phyloP scores from a whole-genome alignment of 345 rosid species.

The Salix dunnii region DNA sequence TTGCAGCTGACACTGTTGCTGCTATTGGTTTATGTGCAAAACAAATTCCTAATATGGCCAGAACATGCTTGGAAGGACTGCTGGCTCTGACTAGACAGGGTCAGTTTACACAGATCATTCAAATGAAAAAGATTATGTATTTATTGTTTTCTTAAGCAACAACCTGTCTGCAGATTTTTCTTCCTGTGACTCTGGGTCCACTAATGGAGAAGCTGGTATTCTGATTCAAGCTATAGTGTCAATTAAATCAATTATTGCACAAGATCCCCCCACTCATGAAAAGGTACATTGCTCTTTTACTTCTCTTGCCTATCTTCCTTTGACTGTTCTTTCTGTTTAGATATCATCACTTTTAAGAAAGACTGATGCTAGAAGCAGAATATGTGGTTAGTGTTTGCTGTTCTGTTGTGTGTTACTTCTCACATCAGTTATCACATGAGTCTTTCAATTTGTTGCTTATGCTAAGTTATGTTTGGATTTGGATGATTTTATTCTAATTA shows the following conservation, averaged over 20 bases:
- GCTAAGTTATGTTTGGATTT: too few species aligned
- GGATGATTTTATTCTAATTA: too few species aligned
- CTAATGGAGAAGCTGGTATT: constrained; percentile 61
- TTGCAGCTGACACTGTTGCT: constrained; percentile 85
- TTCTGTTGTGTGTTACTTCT: background rate
- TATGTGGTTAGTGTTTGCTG: background rate
- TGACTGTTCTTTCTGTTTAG: constrained; percentile 7
- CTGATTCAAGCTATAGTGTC: constrained; percentile 76
- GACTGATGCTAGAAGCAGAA: background rate
- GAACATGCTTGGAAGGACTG: constrained; percentile 69
- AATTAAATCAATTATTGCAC: constrained; percentile 68
- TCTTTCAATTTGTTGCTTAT: too few species aligned
- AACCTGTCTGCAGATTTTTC: constrained; percentile 53
- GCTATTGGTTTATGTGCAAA: constrained; percentile 83
- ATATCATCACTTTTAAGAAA: constrained; percentile 12
- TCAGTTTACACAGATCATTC: constrained; percentile 12
- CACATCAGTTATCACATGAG: background rate
- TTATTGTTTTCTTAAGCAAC: constrained; percentile 19
- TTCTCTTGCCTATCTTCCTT: background rate
- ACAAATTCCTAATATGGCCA: constrained; percentile 62
- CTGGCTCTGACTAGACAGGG: constrained; percentile 63
- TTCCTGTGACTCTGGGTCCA: constrained; percentile 38
- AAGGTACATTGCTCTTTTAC: constrained; percentile 46
- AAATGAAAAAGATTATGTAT: background rate
- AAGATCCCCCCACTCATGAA: constrained; percentile 69